Conservation (phyloP, 768 basidiomycete genomes). For the Neoboletus brunneissimus region DNA sequence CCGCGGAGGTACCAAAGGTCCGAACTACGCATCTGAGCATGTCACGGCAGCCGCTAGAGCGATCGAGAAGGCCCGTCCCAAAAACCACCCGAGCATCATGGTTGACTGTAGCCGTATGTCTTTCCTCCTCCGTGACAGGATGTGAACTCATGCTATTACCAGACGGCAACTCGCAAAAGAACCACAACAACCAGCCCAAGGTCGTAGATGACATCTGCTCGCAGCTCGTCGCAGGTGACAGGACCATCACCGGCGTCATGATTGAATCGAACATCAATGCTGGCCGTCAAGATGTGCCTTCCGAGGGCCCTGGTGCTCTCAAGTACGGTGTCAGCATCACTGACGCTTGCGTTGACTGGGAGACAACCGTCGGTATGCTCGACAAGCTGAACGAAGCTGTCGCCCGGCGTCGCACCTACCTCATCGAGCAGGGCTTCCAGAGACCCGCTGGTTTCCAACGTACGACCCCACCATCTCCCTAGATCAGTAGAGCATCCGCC, state of each 20-base stretch:
- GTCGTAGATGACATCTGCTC: conserved; percentile 67
- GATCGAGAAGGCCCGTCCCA: conserved; percentile 62
- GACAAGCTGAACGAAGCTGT: conserved; percentile 57
- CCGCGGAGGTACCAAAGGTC: conserved; percentile 87
- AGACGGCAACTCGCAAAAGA: conserved; percentile 97
- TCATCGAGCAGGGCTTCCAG: conserved; percentile 26
- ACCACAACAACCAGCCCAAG: conserved; percentile 88
- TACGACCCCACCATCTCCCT: conserved; percentile 8
- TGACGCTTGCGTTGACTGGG: conserved; percentile 90
- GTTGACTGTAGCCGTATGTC: conserved; percentile 78
- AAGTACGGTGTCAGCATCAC: conserved; percentile 87
- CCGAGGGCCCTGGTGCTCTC: conserved; percentile 60
- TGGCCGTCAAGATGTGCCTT: conserved; percentile 87
- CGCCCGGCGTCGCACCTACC: conserved; percentile 23
- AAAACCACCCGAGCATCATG: conserved; percentile 70
- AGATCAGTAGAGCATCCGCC: not conserved
- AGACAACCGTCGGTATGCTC: conserved; percentile 72
- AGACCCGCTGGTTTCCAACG: conserved; percentile 31
- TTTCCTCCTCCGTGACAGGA: not conserved
- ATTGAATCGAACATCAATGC: conserved; percentile 92
- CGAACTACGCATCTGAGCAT: conserved; percentile 78
- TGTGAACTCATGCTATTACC: not conserved
- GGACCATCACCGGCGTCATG: conserved; percentile 91
- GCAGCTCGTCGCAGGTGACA: conserved; percentile 70
- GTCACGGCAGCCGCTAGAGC: conserved; percentile 60